Evolutionary conservation across 225 moss, liverwort and hornwort genomes (phyloP).

Genomic region (Marchantia paleacea): DNA sequence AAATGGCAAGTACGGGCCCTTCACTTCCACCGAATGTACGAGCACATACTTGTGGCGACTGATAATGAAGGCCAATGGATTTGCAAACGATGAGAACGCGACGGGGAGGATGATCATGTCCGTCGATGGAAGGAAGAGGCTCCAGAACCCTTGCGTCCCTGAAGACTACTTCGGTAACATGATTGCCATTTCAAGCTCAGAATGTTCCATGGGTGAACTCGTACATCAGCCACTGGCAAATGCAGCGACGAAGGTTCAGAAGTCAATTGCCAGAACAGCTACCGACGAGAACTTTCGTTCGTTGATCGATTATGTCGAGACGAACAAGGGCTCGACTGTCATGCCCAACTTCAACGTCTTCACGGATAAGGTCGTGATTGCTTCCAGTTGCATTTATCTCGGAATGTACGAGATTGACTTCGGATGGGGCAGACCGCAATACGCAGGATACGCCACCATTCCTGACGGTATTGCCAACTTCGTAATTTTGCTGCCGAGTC

Average conservation of each 20-base stretch:
- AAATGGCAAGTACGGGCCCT: slow-evolving; percentile 1
- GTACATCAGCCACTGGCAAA: not conserved
- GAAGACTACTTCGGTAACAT: slow-evolving; percentile 26
- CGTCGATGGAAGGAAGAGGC: slow-evolving; percentile 23
- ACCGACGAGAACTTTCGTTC: slow-evolving; percentile 22
- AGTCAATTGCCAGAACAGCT: slow-evolving; percentile 1
- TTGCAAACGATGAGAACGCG: not conserved
- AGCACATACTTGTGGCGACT: slow-evolving; percentile 24
- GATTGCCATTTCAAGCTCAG: slow-evolving; percentile 20
- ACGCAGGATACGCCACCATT: slow-evolving; percentile 19
- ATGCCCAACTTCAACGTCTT: slow-evolving; percentile 26
- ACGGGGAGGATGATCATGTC: slow-evolving; percentile 17
- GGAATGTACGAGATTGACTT: slow-evolving; percentile 24
- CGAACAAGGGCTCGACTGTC: slow-evolving; percentile 5
- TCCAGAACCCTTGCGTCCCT: slow-evolving; percentile 12
- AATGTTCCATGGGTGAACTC: slow-evolving; percentile 4
- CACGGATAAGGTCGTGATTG: slow-evolving; percentile 18
- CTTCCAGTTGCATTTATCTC: slow-evolving; percentile 23
- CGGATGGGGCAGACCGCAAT: slow-evolving; percentile 23
- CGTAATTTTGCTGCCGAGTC: slow-evolving; percentile 21
- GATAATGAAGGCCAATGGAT: slow-evolving; percentile 23
- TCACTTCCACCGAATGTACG: slow-evolving; percentile 21
- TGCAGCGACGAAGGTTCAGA: not conserved
- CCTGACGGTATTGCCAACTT: slow-evolving; percentile 25
- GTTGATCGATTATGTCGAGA: slow-evolving; percentile 18